Evolutionary conservation across 1,284 basidiomycete genomes (phyloP).

Genomic region (Neolentinus lepideus): DNA sequence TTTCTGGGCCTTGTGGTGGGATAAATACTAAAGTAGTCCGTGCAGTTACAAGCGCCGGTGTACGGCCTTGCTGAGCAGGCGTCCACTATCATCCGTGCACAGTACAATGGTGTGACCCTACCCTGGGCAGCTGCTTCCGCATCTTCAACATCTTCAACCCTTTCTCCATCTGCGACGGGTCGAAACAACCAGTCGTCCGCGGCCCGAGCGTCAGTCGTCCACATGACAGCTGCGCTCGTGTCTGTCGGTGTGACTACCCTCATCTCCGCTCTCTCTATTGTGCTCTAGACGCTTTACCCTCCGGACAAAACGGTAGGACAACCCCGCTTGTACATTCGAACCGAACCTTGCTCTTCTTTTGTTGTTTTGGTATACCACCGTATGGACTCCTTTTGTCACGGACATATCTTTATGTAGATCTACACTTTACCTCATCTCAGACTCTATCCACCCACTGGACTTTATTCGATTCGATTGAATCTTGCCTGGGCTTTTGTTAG

Average conservation of each 20-base stretch:
- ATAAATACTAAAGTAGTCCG: no score
- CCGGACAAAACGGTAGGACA: not conserved
- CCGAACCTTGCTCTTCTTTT: not conserved
- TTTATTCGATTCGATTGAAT: no score
- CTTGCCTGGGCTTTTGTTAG: no score
- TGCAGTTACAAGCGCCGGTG: constrained; percentile 45
- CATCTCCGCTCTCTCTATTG: not conserved
- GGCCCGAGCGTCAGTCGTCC: not conserved
- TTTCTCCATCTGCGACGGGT: not conserved
- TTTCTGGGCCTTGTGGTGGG: constrained; percentile 16
- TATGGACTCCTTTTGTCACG: not conserved
- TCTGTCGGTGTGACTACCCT: not conserved
- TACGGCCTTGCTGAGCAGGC: constrained; percentile 72
- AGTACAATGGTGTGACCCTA: constrained; percentile 28
- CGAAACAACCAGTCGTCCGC: not conserved
- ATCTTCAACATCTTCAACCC: not conserved
- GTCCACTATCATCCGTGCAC: constrained; percentile 48
- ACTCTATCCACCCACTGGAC: no score
- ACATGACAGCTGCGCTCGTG: not conserved
- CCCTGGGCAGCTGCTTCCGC: constrained; percentile 10
- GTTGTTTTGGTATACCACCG: constrained; percentile 1
- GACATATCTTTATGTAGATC: not conserved
- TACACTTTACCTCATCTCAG: not conserved
- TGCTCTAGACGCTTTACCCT: not conserved
- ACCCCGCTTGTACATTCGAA: not conserved